Evolutionary conservation across 1,139 yeast genomes (phyloP), one percentile per base, ranked within the genome.

Genomic region (Blastobotrys arbuscula): DNA sequence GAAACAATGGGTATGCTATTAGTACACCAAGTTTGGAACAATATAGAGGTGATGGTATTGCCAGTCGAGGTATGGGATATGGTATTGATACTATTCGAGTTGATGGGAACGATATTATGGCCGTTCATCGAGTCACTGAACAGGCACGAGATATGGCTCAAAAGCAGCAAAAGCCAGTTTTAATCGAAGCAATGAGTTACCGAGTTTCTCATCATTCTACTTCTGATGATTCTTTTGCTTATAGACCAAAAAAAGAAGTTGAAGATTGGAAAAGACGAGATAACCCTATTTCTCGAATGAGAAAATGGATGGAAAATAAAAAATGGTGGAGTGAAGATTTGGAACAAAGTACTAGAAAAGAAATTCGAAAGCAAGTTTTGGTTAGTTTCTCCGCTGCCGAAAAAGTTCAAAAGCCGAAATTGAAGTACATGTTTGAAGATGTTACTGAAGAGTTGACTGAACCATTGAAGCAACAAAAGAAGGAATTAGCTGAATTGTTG

Each of bases 1-100:
- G 70, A 50, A 66, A 66, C 58, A 66, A 66, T 49, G 70, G 70
- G 24, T 66, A 63, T 39, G 70, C 70, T 20, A 66, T 66, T 46
- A 63, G 68, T 49, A 66, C 70, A 0, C 68, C 70, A 1, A 54
- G 68, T 13, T 43, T 57, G 2, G 70, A 66, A 50, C 70, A 66
- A 54, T 66, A 66, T 55, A 61, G 59, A 46, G 70, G 70, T 23
- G 70, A 66, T 48, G 70, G 70, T 13, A 65, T 66, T 51, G 70
- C 68, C 12, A 55, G 62, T 37, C 55, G 70, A 30, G 70, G 68
- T 5, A 49, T 58, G 7, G 70, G 70, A 13, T 66, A 66, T 49
- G 70, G 70, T 13, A 66, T 66, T 34, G 67, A 64, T 35, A 63
- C 70, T 13, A 57, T 66, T 23, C 59, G 70, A 12, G 68, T 66